Conservation (phyloP, 1,284 basidiomycete genomes). For the Sporisorium exsertum region DNA sequence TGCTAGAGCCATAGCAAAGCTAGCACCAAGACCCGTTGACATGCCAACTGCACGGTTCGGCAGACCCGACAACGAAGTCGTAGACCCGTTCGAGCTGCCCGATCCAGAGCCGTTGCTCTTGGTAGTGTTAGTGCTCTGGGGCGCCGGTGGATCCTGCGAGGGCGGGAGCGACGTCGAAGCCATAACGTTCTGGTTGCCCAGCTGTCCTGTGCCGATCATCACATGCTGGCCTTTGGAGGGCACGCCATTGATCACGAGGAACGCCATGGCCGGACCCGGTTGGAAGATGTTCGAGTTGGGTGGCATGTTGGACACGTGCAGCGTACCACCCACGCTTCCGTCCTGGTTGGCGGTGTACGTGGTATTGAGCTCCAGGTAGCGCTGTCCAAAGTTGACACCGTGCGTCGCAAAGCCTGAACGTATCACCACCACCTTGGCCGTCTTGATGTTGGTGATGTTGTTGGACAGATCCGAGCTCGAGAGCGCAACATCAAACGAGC, state of each 20-base stretch:
- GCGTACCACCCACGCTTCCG: constrained; percentile 78
- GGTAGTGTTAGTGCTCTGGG: constrained; percentile 14
- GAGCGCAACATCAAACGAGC: constrained; percentile 76
- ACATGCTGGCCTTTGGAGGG: constrained; percentile 77
- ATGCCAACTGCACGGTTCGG: constrained; percentile 3
- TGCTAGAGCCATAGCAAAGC: constrained; percentile 3
- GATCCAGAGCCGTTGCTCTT: constrained; percentile 7
- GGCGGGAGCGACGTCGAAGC: constrained; percentile 27
- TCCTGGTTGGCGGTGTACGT: constrained; percentile 83
- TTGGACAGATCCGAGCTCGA: constrained; percentile 36
- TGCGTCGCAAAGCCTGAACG: constrained; percentile 66
- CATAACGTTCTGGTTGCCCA: constrained; percentile 40
- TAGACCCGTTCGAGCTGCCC: not conserved
- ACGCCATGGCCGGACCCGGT: constrained; percentile 83
- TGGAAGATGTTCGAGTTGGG: constrained; percentile 73
- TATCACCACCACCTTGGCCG: constrained; percentile 78
- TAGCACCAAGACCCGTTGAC: not conserved
- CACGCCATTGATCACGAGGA: constrained; percentile 77
- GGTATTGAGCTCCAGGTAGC: constrained; percentile 74
- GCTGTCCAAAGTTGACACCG: constrained; percentile 67
- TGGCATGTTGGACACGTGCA: constrained; percentile 74
- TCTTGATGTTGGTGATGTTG: constrained; percentile 70
- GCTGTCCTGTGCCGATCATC: constrained; percentile 54
- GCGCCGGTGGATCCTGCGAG: constrained; percentile 35
- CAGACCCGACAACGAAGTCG: not conserved